phyloP scores from a whole-genome alignment of 2,329 filamentous ascomycete genomes.

The Pseudogymnoascus sp. region DNA sequence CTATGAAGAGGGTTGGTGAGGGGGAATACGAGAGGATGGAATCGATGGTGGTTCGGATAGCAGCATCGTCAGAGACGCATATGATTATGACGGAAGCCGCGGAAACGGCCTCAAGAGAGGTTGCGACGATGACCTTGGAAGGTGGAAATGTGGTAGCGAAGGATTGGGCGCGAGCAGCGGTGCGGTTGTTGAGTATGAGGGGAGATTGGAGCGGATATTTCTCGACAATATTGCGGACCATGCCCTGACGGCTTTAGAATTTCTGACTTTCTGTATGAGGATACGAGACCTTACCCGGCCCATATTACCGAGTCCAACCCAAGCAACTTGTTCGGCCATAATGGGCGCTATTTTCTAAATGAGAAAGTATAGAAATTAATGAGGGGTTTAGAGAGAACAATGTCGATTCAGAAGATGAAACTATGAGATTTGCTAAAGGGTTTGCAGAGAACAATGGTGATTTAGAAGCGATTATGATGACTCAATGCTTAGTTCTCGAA shows the following conservation, averaged over 20 bases:
- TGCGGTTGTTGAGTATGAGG: constrained; percentile 74
- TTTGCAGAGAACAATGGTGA: neutral
- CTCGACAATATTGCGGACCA: constrained; percentile 73
- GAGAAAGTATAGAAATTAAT: constrained; percentile 3
- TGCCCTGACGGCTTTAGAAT: constrained; percentile 46
- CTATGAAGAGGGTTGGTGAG: constrained; percentile 68
- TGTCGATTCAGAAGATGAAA: neutral
- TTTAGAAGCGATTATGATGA: neutral
- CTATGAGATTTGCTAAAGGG: constrained; percentile 9
- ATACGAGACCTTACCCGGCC: constrained; percentile 52
- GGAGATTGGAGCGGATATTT: constrained; percentile 66
- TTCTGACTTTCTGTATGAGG: neutral
- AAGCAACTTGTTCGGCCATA: constrained; percentile 58
- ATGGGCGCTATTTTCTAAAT: constrained; percentile 14
- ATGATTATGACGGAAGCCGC: constrained; percentile 72
- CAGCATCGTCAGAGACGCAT: constrained; percentile 70
- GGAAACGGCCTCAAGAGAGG: constrained; percentile 57
- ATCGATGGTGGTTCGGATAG: constrained; percentile 54
- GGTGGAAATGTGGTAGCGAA: constrained; percentile 51
- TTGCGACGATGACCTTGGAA: constrained; percentile 55
- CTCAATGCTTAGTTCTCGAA: neutral
- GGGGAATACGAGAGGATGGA: constrained; percentile 48
- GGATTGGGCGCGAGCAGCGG: constrained; percentile 53
- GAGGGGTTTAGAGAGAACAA: neutral
- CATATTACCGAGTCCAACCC: constrained; percentile 84